Conservation (phyloP, 192 early-diverging fungal species). For the Coemansia sp. region DNA sequence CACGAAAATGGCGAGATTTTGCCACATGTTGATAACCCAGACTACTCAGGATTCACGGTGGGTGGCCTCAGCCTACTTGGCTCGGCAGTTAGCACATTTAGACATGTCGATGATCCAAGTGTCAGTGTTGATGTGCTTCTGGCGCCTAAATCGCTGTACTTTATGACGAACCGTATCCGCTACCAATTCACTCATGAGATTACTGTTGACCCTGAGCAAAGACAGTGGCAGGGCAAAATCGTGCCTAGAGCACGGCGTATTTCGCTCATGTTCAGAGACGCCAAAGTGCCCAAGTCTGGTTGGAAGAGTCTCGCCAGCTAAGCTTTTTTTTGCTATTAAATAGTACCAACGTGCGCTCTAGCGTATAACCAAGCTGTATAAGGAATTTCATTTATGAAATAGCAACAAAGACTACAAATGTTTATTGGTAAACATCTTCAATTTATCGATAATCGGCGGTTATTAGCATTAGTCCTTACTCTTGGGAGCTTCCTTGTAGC, state of each 20-base stretch:
- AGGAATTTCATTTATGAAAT: neutral
- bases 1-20: conserved; percentile 71
- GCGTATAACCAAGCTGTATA: neutral
- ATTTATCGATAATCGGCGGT: neutral
- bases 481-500: conserved; percentile 64
- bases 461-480: neutral
- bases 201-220: conserved; percentile 53
- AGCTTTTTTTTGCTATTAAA: neutral
- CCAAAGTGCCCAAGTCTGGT: conserved; percentile 40
- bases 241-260: conserved; percentile 67
- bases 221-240: conserved; percentile 56
- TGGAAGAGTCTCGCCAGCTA: conserved; percentile 35
- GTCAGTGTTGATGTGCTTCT: conserved; percentile 65
- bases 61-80: conserved; percentile 76
- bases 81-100: conserved; percentile 70
- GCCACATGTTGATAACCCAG: conserved; percentile 80
- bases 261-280: conserved; percentile 73
- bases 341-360: neutral
- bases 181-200: conserved; percentile 84
- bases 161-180: conserved; percentile 69
- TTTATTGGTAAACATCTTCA: neutral
- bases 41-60: conserved; percentile 75
- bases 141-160: conserved; percentile 68
- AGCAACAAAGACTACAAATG: neutral
- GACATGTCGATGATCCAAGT: conserved; percentile 63